Evolutionary conservation across 2,329 filamentous ascomycete species (phyloP).

Genomic region (Hyphodiscus sp.): DNA sequence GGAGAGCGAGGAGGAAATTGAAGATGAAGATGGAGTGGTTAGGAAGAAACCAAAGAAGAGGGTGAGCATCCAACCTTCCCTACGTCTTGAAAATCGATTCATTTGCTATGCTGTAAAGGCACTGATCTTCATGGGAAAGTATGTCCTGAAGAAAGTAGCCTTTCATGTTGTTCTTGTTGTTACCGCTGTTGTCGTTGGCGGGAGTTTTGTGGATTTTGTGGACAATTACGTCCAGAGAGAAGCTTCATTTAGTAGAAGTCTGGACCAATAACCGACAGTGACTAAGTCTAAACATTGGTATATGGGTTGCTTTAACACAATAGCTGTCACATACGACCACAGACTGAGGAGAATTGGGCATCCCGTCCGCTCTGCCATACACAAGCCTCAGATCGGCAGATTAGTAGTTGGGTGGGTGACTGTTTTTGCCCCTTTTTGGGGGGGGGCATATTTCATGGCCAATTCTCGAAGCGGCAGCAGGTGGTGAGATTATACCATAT

Average conservation of each 20-base stretch:
- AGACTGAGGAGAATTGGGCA: constrained; percentile 25
- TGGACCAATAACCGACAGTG: no score
- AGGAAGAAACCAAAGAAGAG: constrained; percentile 67
- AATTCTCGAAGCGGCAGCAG: no score
- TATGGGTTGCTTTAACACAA: neutral
- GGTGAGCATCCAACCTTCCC: constrained; percentile 38
- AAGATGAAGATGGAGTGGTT: constrained; percentile 47
- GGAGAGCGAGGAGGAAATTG: constrained; percentile 58
- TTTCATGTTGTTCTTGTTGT: no score
- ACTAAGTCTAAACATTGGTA: neutral
- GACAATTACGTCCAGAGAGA: no score
- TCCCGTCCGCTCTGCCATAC: constrained; percentile 27
- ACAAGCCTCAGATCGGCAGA: constrained; percentile 25
- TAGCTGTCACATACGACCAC: constrained; percentile 21
- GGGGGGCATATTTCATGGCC: no score
- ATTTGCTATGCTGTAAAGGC: neutral
- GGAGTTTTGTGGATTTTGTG: no score
- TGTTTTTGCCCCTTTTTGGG: constrained; percentile 15
- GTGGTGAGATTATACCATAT: no score
- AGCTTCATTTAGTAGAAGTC: no score
- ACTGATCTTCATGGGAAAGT: neutral
- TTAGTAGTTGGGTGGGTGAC: constrained; percentile 29
- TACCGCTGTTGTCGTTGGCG: no score
- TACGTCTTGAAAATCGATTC: neutral
- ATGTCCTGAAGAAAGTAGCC: neutral